Evolutionary conservation across 441 rosid genomes (phyloP).

Genomic region (Cnidoscolus chayamansa): DNA sequence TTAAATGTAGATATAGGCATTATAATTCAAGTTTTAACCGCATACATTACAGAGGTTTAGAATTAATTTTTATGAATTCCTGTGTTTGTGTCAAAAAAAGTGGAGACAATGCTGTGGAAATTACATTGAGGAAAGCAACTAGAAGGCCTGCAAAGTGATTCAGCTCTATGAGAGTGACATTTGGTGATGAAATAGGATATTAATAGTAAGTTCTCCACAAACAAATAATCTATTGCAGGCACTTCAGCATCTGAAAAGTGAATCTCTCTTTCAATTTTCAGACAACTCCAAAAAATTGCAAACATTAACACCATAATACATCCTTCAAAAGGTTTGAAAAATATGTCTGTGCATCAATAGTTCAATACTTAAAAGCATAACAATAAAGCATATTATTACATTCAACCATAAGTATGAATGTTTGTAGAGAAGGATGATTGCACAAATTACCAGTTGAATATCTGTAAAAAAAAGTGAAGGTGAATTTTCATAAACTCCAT

Average conservation of each 20-base stretch:
- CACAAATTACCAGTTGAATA: slow-evolving; percentile 54
- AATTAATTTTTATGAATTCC: neutral
- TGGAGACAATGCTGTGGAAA: neutral
- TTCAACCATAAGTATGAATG: slow-evolving; percentile 1
- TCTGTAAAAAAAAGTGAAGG: slow-evolving; percentile 60
- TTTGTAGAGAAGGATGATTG: slow-evolving; percentile 13
- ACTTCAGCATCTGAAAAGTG: neutral
- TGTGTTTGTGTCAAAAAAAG: neutral
- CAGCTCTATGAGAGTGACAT: neutral
- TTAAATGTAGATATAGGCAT: neutral
- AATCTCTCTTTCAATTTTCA: neutral
- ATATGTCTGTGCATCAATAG: neutral
- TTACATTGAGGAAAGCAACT: neutral
- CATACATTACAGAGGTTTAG: neutral
- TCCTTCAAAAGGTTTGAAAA: neutral
- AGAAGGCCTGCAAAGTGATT: neutral
- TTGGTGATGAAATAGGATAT: neutral
- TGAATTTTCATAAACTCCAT: slow-evolving; percentile 63
- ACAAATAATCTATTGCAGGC: neutral
- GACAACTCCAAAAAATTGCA: neutral
- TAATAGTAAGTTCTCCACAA: neutral
- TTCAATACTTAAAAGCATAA: neutral
- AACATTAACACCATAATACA: neutral
- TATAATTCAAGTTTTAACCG: neutral
- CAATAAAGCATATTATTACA: slow-evolving; percentile 14